Conservation (phyloP, 305 asterid species). For the Solanum hybrid region DNA sequence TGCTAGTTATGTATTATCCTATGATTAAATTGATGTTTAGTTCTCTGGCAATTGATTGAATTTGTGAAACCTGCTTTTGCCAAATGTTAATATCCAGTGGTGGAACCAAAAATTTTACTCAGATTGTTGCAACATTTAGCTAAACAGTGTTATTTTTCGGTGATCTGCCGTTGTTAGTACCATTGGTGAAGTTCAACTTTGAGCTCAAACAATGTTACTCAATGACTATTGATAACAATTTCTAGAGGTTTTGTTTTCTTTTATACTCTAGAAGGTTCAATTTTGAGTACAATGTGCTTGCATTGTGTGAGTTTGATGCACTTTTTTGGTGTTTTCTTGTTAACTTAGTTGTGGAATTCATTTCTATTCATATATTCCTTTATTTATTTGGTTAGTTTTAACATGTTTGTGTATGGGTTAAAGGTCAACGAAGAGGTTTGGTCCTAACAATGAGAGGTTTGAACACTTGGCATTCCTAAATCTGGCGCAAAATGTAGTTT, state of each 20-base stretch:
- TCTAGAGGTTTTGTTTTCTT: not conserved
- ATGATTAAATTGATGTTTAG: not conserved
- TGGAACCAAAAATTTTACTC: not conserved
- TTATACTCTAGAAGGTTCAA: not conserved
- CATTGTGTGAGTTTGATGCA: not conserved
- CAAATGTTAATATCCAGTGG: not conserved
- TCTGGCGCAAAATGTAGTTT: constrained; percentile 81
- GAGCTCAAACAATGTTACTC: not conserved
- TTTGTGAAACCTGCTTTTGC: not conserved
- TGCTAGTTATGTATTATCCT: not conserved
- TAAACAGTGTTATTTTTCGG: not conserved
- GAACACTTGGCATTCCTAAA: constrained; percentile 95
- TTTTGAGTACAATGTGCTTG: not conserved
- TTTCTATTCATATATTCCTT: not conserved
- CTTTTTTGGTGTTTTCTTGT: not conserved
- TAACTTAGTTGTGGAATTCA: not conserved
- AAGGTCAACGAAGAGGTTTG: constrained; percentile 88
- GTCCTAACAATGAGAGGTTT: constrained; percentile 81
- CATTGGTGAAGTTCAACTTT: not conserved
- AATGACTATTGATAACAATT: not conserved
- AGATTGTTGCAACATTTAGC: not conserved
- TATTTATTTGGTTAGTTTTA: constrained; percentile 6
- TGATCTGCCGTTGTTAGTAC: not conserved
- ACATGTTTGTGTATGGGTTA: constrained; percentile 2
- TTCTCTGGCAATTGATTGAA: not conserved